Evolutionary conservation across 2,329 filamentous ascomycete species (phyloP).

Genomic region (Domatiomyces catenatus): DNA sequence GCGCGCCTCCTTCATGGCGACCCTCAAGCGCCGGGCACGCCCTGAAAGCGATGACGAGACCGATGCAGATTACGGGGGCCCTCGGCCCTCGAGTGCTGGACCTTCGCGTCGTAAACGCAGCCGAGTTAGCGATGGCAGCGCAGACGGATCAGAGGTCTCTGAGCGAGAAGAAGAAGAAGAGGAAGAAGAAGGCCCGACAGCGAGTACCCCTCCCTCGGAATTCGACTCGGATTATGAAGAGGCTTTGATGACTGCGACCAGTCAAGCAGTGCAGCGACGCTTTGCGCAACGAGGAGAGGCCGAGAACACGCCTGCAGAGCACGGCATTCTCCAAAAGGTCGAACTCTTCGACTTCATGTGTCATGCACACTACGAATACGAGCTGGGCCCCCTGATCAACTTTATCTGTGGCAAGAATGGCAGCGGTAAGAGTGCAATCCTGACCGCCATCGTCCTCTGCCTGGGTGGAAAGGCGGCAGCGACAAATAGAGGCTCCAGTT

Average conservation of each 20-base stretch:
- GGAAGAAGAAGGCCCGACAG: background rate
- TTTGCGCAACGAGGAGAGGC: constrained; percentile 35
- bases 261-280: constrained; percentile 43
- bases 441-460: constrained; percentile 85
- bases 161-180: constrained; percentile 1
- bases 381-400: constrained; percentile 87
- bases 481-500: constrained; percentile 77
- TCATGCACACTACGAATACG: constrained; percentile 63
- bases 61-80: background rate
- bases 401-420: constrained; percentile 97
- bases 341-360: constrained; percentile 95
- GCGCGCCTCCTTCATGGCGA: background rate
- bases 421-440: constrained; percentile 88
- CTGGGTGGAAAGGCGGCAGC: constrained; percentile 86
- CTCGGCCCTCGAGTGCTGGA: background rate
- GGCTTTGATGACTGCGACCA: constrained; percentile 34
- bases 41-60: background rate
- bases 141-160: constrained; percentile 3
- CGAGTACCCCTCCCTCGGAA: constrained; percentile 11
- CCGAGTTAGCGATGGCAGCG: constrained; percentile 13
- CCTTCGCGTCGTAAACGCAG: constrained; percentile 7
- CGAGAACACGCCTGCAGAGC: constrained; percentile 61
- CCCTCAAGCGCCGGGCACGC: background rate
- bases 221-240: constrained; percentile 8
- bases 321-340: constrained; percentile 76